Evolutionary conservation across 257 asterid species (phyloP).

Genomic region (Solanum lycopersicoides): DNA sequence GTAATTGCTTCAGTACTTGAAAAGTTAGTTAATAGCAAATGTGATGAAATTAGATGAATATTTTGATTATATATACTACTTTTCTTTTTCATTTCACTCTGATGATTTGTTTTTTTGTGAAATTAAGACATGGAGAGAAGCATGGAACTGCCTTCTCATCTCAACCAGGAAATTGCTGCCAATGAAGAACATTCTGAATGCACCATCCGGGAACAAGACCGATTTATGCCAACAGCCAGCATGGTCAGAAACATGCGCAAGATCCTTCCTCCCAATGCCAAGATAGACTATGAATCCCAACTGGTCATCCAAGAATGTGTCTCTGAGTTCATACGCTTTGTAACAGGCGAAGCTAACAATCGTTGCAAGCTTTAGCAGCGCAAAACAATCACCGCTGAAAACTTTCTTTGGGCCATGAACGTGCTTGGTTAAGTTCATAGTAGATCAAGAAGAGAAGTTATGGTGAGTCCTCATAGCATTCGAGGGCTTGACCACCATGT

Average conservation of each 20-base stretch:
- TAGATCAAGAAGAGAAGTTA: too few species aligned
- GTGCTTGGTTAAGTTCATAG: slow-evolving; percentile 40
- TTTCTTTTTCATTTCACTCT: not conserved
- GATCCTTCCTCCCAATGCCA: slow-evolving; percentile 80
- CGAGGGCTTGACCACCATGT: too few species aligned
- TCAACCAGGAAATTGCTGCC: not conserved
- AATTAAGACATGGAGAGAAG: slow-evolving; percentile 18
- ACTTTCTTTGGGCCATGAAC: slow-evolving; percentile 98
- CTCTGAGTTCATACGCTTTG: slow-evolving; percentile 85
- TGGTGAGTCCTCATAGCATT: too few species aligned
- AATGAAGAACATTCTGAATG: slow-evolving; percentile 29
- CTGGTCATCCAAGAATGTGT: slow-evolving; percentile 91
- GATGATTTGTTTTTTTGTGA: not conserved
- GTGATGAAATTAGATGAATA: not conserved
- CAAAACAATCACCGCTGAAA: slow-evolving; percentile 94
- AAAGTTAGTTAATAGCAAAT: not conserved
- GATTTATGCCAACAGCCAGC: slow-evolving; percentile 92
- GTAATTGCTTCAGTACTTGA: not conserved
- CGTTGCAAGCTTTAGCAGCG: slow-evolving; percentile 95
- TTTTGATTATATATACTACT: not conserved
- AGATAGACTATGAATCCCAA: slow-evolving; percentile 87
- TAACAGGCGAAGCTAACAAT: slow-evolving; percentile 91
- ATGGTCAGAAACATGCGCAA: slow-evolving; percentile 86
- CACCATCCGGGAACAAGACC: slow-evolving; percentile 80
- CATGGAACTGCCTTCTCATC: slow-evolving; percentile 32